Base-by-base conservation (phyloP, 2,329 filamentous ascomycete genomes). In the Alternaria incomplexa region DNA sequence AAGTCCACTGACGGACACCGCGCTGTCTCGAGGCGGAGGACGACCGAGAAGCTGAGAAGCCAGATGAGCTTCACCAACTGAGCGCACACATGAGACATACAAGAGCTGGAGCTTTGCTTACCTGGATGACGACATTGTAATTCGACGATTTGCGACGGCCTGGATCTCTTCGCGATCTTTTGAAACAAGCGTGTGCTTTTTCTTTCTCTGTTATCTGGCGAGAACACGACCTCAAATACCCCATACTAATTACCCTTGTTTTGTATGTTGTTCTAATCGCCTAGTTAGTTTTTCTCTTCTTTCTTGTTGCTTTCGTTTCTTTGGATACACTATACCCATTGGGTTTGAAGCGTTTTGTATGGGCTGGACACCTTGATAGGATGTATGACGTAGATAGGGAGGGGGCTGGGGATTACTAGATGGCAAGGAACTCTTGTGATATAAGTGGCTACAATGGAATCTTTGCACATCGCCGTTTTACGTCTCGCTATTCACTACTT, bases 31-130 rank as follows among this genome's bases (percentile, higher is more conserved):
- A 51, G 69, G 22, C 58, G 67, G 25, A 61, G 69, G 12, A 69
- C 67, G 8, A 64, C 69, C 1, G 71, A 73, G 30, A 65, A 60
- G 40, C n/a, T 70, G 58, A 59, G 58, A 25, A 65, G 58, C 40
- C 61, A 68, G 30, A 53, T 68, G 20, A 62, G 58, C 43, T 67
- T 67, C 43, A 36, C 62, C 11, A 44, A 26, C 32, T 62, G 44
- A 60, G 6, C 47, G 44, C 15, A 23, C 6, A 52, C 48, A 36
- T 10, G 40, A 36, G 20, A 52, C 48, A 22, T 3, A n/a, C 7
- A 9, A 40, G 30, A 23, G 48, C 28, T 23, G 48, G 28, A 52
- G 6, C 20, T n/a, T 52, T 15, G 36, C 30, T 17, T 22, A 9
- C 48, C 30, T 32, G 23, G 48, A 52, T 17, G 30, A 52, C 28